phyloP scores from a whole-genome alignment of 306 rosid species.

The Glycine soja region DNA sequence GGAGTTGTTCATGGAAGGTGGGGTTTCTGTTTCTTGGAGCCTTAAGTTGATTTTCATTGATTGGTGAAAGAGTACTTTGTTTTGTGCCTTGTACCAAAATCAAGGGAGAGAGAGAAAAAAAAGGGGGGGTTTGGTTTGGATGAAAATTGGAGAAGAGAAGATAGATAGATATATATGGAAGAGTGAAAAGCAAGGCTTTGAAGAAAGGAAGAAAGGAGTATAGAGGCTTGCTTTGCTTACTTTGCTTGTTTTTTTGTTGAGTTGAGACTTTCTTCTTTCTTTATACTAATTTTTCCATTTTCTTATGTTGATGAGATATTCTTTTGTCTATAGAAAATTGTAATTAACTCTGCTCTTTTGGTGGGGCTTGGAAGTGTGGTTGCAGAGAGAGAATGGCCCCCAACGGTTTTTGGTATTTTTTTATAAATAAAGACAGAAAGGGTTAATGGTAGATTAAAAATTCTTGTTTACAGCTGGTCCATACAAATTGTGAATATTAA shows the following conservation, averaged over 20 bases:
- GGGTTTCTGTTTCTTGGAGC: constrained; percentile 62
- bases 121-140: constrained; percentile 39
- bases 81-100: constrained; percentile 3
- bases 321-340: neutral
- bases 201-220: constrained; percentile 27
- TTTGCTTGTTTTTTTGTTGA: constrained; percentile 38
- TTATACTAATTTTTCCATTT: constrained; percentile 12
- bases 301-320: neutral
- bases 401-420: constrained; percentile 42
- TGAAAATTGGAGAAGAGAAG: constrained; percentile 18
- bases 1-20: constrained; percentile 60
- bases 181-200: constrained; percentile 66
- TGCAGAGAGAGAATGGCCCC: constrained; percentile 35
- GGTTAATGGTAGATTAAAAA: constrained; percentile 37
- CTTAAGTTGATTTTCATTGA: constrained; percentile 68
- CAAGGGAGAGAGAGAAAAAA: neutral
- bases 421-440: neutral
- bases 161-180: neutral
- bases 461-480: neutral
- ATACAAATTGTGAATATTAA: neutral
- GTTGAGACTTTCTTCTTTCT: constrained; percentile 37
- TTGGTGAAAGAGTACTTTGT: neutral
- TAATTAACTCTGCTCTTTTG: constrained; percentile 15
- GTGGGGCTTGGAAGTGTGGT: constrained; percentile 33
- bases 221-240: constrained; percentile 44